Base-by-base conservation (phyloP, 2,329 filamentous ascomycete genomes). In the Pseudopyricularia cyperi region DNA sequence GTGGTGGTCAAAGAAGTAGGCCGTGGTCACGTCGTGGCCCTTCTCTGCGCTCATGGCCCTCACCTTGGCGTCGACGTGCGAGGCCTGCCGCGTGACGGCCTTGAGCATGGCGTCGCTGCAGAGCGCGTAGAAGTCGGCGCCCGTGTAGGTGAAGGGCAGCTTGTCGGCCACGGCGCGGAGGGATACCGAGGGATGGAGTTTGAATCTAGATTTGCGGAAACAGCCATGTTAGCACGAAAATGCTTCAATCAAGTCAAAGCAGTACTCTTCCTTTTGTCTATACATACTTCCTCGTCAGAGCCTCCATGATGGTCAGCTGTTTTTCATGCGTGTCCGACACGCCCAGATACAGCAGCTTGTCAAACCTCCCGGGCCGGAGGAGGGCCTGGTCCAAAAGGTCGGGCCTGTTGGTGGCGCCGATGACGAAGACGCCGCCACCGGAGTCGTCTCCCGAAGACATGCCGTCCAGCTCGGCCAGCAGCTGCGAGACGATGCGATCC, bases 91-190 rank as follows among this genome's bases (percentile, higher is more conserved):
- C 3, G 93, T 98, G 54, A 98, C 91, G 19, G 93, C 93, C 67
- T 98, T 97, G 59, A 98, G 84, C 93, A 98, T 98, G 50, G 93
- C 89, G 66, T 98, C 93, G 44, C 89, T 95, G 71, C 91, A 97
- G 19, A 98, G 77, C 1, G 93, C 93, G 68, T 98, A 98, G 63
- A 98, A 84, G 69, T 98, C 93, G 56, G 93, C 93, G 62, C 93
- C 93, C 0, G 93, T 98, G 70, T 96, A 98, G 3, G 91, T 97
- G 65, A 96, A 93, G 0, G 93, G 93, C 4, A 98, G 77, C 11
- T 75, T 75, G 50, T 85, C 76, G 4, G 91, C 85, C 47, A 98
- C 81, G 7, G 79, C 71, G 26, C 76, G 66, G 11, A 98, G 79
- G 11, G 88, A 93, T 47, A 96, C 75, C 1, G 81, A 75, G 0